Evolutionary conservation across 495 filamentous ascomycete species (phyloP).

Genomic region (Penicillium dipodomyicola): DNA sequence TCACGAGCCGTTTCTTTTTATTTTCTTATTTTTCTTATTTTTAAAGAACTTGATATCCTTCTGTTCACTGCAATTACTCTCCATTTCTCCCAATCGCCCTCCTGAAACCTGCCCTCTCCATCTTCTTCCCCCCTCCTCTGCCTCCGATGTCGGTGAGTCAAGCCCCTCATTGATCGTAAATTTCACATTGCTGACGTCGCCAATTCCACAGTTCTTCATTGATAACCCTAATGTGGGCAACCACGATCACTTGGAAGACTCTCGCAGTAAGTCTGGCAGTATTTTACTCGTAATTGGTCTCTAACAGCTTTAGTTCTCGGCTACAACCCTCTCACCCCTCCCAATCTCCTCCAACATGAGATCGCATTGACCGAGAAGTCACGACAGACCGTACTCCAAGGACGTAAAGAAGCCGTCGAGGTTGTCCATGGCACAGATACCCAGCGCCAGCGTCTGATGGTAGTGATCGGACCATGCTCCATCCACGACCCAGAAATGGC

Average conservation of each 20-base stretch:
- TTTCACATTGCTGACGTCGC: constrained; percentile 11
- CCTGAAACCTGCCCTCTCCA: neutral
- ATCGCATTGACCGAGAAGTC: constrained; percentile 77
- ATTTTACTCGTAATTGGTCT: constrained; percentile 4
- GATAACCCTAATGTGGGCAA: constrained; percentile 89
- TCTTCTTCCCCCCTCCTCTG: constrained; percentile 8
- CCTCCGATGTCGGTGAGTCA: constrained; percentile 44
- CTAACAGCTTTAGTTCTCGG: constrained; percentile 61
- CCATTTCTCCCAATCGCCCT: constrained; percentile 1
- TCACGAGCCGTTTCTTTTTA: constrained; percentile 15
- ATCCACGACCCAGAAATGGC: constrained; percentile 95
- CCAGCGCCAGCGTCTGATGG: constrained; percentile 70
- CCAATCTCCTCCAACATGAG: constrained; percentile 93
- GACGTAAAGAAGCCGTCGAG: constrained; percentile 76
- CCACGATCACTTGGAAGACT: constrained; percentile 77
- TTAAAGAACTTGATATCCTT: neutral
- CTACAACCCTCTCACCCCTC: constrained; percentile 91
- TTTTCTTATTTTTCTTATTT: constrained; percentile 10
- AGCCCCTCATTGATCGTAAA: constrained; percentile 17
- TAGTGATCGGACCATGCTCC: constrained; percentile 93
- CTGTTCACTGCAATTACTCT: neutral
- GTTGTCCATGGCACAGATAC: constrained; percentile 78
- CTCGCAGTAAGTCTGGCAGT: constrained; percentile 64
- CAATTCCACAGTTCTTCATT: constrained; percentile 67
- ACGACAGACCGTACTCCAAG: constrained; percentile 73